phyloP scores from a whole-genome alignment of 257 asterid genomes.

The Nicotiana benthamiana region DNA sequence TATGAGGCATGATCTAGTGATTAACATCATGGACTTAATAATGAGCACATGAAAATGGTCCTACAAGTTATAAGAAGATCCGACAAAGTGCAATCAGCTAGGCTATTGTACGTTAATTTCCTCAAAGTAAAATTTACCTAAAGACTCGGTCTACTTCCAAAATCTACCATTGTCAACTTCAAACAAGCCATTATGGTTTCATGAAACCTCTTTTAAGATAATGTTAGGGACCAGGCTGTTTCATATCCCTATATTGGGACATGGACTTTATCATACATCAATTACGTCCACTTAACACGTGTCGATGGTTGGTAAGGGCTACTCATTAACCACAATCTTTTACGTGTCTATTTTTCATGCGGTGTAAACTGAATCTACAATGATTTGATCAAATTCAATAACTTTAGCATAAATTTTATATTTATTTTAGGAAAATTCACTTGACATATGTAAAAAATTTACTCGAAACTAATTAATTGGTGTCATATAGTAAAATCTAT shows the following conservation, averaged over 20 bases:
- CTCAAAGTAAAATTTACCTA: not conserved
- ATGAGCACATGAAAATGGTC: not conserved
- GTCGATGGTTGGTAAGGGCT: not conserved
- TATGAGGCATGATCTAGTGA: not conserved
- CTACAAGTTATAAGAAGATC: not conserved
- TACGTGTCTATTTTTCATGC: not conserved
- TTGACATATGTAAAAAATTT: too few species aligned
- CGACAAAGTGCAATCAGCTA: not conserved
- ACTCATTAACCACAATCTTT: not conserved
- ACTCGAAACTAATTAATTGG: too few species aligned
- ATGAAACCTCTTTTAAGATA: not conserved
- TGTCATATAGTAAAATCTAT: too few species aligned
- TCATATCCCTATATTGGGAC: not conserved
- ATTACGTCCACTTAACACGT: not conserved
- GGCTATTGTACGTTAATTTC: not conserved
- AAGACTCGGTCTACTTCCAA: not conserved
- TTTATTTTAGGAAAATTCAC: too few species aligned
- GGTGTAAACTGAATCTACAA: too few species aligned
- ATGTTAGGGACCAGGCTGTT: not conserved
- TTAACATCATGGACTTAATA: not conserved
- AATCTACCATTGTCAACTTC: not conserved
- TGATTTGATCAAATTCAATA: too few species aligned
- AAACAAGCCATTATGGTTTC: not conserved
- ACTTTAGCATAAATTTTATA: too few species aligned
- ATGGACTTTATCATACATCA: not conserved